Evolutionary conservation across 2,329 filamentous ascomycete species (phyloP).

Genomic region (Verticillium albo-atrum): DNA sequence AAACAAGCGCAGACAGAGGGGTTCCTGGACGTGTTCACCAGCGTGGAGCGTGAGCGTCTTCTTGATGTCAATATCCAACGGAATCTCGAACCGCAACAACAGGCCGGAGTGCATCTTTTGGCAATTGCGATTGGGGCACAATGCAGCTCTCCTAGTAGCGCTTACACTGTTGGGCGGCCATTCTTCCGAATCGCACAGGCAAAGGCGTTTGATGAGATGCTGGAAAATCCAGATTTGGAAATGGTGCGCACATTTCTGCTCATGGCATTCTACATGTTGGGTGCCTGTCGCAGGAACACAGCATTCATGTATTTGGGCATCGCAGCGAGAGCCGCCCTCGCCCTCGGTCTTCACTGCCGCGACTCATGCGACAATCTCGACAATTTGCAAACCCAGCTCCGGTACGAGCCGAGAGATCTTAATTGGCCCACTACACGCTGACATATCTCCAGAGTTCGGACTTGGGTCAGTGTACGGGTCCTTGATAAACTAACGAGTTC

Average conservation of each 20-base stretch:
- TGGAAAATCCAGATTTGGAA: conserved; percentile 50
- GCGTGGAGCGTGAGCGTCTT: conserved; percentile 20
- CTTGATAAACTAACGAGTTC: conserved; percentile 32
- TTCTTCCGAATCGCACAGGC: conserved; percentile 45
- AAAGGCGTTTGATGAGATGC: conserved; percentile 42
- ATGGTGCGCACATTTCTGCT: conserved; percentile 48
- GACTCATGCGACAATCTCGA: conserved; percentile 20
- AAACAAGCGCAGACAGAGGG: conserved; percentile 22
- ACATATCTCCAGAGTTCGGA: conserved; percentile 4
- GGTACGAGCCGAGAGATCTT: conserved; percentile 18
- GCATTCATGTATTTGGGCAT: conserved; percentile 61
- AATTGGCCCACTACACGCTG: conserved; percentile 2
- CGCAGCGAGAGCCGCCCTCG: conserved; percentile 51
- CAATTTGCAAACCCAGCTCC: conserved; percentile 12
- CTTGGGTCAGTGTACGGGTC: conserved; percentile 33
- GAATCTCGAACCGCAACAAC: conserved; percentile 6
- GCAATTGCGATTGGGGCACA: conserved; percentile 50
- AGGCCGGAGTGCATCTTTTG: conserved; percentile 24
- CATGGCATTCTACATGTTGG: conserved; percentile 58
- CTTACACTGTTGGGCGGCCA: conserved; percentile 22
- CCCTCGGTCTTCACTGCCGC: conserved; percentile 47
- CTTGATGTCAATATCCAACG: background rate
- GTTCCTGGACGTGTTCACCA: conserved; percentile 24
- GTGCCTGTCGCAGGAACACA: conserved; percentile 52
- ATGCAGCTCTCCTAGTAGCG: conserved; percentile 23